A percentile compares a stretch with the other conserved stretches of the same genome.
Evolutionary conservation across 345 rosid genomes (phyloP).

Genomic region (Nephelium lappaceum): DNA sequence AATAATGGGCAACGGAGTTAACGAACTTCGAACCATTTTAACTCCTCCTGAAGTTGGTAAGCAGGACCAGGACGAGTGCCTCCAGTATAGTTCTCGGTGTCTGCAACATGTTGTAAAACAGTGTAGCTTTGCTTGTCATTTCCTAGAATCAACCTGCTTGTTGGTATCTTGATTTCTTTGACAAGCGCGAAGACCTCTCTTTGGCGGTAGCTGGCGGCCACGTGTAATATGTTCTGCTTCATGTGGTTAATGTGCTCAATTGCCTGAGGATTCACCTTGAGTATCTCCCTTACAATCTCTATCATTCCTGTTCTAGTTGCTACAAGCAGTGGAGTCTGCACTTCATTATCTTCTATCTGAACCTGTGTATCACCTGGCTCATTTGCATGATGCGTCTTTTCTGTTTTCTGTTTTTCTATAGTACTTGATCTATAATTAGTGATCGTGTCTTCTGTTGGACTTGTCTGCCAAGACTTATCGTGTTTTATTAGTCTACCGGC

Average conservation of each 20-base stretch:
- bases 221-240: conserved; percentile 3
- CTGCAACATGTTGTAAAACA: neutral
- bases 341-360: neutral
- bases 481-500: neutral
- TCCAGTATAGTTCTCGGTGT: neutral
- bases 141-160: neutral
- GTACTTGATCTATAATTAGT: neutral
- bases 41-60: neutral
- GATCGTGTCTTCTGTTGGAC: neutral
- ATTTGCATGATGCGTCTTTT: neutral
- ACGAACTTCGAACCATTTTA: too few species aligned
- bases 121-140: neutral
- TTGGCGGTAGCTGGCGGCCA: neutral
- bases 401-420: too few species aligned
- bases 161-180: neutral
- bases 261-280: neutral
- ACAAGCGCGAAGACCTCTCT: neutral
- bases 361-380: neutral
- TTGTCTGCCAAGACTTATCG: neutral
- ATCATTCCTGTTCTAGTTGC: neutral
- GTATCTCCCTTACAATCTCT: neutral
- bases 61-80: neutral
- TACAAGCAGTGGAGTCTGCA: neutral
- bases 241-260: neutral
- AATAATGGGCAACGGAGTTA: too few species aligned